Evolutionary conservation across 345 rosid species (phyloP).

Genomic region (Draba incana): DNA sequence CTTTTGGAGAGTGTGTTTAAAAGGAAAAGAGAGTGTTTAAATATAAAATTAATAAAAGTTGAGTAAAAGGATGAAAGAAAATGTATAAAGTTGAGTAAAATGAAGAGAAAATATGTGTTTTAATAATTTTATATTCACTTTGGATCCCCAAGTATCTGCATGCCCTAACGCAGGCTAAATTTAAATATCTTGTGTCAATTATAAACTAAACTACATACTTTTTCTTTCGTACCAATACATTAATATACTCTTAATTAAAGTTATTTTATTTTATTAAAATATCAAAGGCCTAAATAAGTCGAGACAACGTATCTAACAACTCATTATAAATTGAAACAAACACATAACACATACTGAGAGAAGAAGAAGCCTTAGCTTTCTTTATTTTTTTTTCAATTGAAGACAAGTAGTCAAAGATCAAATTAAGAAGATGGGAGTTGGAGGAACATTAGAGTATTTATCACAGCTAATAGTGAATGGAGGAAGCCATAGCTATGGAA

Average conservation of each 20-base stretch:
- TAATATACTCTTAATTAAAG: slow-evolving; percentile 21
- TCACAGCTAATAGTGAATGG: slow-evolving; percentile 63
- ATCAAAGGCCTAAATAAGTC: slow-evolving; percentile 29
- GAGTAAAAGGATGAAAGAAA: too few species aligned
- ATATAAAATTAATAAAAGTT: too few species aligned
- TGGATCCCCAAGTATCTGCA: too few species aligned
- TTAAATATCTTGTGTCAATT: slow-evolving; percentile 7
- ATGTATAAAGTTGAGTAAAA: too few species aligned
- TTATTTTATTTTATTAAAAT: slow-evolving; percentile 12
- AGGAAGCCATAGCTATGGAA: slow-evolving; percentile 56
- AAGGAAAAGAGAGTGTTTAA: too few species aligned
- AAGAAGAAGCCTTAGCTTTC: neutral
- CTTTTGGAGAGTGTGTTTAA: too few species aligned
- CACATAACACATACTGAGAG: slow-evolving; percentile 16
- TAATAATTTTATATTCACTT: too few species aligned
- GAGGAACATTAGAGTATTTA: slow-evolving; percentile 77
- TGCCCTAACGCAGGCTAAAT: too few species aligned
- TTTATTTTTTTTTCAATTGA: too few species aligned
- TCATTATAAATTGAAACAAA: slow-evolving; percentile 30
- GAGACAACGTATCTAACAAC: slow-evolving; percentile 26
- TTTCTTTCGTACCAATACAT: slow-evolving; percentile 33
- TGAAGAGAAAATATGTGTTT: too few species aligned
- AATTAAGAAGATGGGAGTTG: slow-evolving; percentile 72
- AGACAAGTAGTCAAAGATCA: slow-evolving; percentile 5
- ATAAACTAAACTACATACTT: slow-evolving; percentile 28